phyloP scores from a whole-genome alignment of 257 asterid genomes.

The Plantago ovata region DNA sequence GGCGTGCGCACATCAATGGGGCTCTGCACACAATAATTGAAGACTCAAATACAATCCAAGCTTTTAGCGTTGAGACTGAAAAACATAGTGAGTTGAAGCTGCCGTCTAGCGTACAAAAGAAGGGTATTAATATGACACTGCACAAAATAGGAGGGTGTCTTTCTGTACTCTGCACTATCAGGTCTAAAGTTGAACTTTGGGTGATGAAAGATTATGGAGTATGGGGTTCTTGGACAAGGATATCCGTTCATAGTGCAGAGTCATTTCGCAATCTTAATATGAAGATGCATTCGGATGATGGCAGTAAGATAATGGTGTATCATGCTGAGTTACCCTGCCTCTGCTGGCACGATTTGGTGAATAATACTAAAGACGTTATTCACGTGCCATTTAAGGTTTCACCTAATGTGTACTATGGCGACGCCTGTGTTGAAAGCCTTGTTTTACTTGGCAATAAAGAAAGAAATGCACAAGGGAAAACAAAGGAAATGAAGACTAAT shows the following conservation, averaged over 20 bases:
- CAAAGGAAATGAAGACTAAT: too few species aligned
- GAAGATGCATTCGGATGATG: background rate
- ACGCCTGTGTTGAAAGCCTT: slow-evolving; percentile 2
- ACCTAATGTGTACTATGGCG: background rate
- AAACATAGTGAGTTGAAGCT: background rate
- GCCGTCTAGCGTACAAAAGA: background rate
- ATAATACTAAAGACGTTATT: background rate
- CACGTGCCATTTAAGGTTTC: background rate
- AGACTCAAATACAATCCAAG: background rate
- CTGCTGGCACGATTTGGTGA: background rate
- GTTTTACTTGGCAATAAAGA: background rate
- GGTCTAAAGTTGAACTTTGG: background rate
- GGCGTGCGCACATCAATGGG: background rate
- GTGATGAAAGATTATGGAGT: background rate
- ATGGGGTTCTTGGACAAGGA: background rate
- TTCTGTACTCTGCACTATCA: background rate
- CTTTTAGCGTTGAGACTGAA: background rate
- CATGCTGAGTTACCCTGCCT: background rate
- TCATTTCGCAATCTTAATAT: background rate
- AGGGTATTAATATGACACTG: background rate
- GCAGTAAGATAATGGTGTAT: background rate
- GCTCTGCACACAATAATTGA: background rate
- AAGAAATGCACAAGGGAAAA: too few species aligned
- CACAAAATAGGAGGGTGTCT: background rate
- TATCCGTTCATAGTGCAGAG: background rate